These are phyloP conservation scores for Galerina marginata DNA, from an alignment of 768 basidiomycete genomes.

Conservation along the genomic window DNA sequence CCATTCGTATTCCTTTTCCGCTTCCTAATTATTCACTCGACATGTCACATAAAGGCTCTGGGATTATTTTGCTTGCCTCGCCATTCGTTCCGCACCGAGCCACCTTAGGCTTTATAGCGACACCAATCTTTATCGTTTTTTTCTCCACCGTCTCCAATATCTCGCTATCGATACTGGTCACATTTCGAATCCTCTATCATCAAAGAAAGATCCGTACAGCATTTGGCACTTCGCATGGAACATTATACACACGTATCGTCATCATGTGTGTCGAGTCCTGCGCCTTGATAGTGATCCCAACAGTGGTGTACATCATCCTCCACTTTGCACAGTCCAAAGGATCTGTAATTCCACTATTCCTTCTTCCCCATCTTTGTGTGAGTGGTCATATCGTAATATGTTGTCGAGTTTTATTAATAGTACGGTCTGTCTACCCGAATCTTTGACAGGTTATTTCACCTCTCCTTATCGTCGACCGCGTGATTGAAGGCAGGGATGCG, in stretches of 20 bases:
- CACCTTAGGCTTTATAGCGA: no score
- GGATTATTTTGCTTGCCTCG: no score
- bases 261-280: slow-evolving; percentile 4
- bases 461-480: neutral
- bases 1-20: neutral
- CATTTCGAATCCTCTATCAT: neutral
- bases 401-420: no score
- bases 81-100: no score
- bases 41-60: no score
- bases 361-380: slow-evolving; percentile 4
- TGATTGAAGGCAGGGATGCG: neutral
- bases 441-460: neutral
- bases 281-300: slow-evolving; percentile 1
- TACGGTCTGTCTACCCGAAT: neutral
- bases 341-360: neutral
- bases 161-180: neutral
- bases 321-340: neutral
- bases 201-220: neutral
- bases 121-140: neutral
- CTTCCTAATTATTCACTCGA: no score
- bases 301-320: neutral
- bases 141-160: neutral
- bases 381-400: neutral
- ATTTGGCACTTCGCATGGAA: neutral
- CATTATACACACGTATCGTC: neutral